Percentiles rank a stretch among this genome's conserved stretches.
phyloP scores from a whole-genome alignment of 2,329 filamentous ascomycete genomes.

The Diaporthe destruens region DNA sequence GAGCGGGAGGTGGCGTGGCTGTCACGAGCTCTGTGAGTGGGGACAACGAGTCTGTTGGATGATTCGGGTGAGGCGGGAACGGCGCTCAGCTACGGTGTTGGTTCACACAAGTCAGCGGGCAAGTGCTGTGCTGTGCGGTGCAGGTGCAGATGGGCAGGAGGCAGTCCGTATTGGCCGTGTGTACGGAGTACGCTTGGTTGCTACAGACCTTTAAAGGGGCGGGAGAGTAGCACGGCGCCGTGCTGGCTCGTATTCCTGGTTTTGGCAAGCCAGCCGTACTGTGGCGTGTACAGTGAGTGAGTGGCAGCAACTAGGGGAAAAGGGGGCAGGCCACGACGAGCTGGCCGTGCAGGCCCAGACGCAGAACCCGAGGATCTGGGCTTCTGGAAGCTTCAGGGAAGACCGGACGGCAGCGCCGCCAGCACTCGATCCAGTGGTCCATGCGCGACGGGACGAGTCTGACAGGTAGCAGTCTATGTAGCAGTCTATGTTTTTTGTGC shows the following conservation, averaged over 20 bases:
- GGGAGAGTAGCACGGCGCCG: background rate
- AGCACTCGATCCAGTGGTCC: constrained; percentile 27
- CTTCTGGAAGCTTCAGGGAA: constrained; percentile 31
- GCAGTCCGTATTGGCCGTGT: background rate
- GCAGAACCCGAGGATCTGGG: constrained; percentile 19
- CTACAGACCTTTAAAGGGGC: background rate
- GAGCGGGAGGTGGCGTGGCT: constrained; percentile 9
- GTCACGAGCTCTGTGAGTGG: constrained; percentile 23
- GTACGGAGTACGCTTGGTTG: background rate
- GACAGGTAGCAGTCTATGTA: background rate
- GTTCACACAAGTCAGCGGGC: background rate
- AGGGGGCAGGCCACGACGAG: background rate
- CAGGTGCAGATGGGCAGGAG: background rate
- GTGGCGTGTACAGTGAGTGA: no score
- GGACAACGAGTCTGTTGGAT: background rate
- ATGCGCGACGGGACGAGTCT: constrained; percentile 4
- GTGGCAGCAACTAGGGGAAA: background rate
- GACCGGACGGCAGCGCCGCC: constrained; percentile 20
- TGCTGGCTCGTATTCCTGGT: constrained; percentile 23
- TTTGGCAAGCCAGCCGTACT: background rate
- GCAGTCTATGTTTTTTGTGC: background rate
- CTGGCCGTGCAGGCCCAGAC: background rate
- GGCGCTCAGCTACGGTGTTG: background rate
- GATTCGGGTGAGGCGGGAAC: background rate
- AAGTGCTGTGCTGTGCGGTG: background rate